A percentile compares a stretch with the other conserved stretches of the same genome.
Evolutionary conservation across 106 monocot genomes (phyloP).

Genomic region (Agapanthus africanus): DNA sequence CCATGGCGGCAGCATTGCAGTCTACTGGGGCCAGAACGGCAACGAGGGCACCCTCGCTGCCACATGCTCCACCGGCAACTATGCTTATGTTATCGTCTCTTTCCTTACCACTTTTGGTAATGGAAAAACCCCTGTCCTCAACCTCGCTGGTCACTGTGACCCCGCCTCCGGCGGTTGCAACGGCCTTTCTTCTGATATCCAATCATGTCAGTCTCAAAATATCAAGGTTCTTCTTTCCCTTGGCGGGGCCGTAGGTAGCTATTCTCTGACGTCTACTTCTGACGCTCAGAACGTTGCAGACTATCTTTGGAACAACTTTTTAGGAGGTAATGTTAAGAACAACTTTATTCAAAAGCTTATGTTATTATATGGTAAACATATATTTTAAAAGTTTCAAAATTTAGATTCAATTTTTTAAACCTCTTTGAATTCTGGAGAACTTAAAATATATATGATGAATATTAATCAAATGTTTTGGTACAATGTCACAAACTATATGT

Average conservation of each 20-base stretch:
- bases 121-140: conserved; percentile 43
- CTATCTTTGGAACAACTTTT: conserved; percentile 55
- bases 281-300: conserved; percentile 38
- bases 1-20: conserved; percentile 46
- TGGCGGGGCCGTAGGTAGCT: conserved; percentile 31
- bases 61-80: conserved; percentile 39
- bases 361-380: too few species aligned
- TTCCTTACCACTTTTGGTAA: conserved; percentile 62
- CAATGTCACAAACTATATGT: neutral
- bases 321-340: conserved; percentile 20
- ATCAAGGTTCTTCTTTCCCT: conserved; percentile 43
- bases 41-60: conserved; percentile 44
- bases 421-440: too few species aligned
- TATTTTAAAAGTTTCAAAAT: too few species aligned
- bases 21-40: conserved; percentile 90
- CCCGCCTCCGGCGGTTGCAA: conserved; percentile 24
- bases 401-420: too few species aligned
- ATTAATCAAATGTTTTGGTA: neutral
- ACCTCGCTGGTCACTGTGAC: conserved; percentile 59
- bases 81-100: conserved; percentile 38
- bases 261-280: conserved; percentile 25
- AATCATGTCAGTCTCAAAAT: conserved; percentile 11
- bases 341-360: too few species aligned
- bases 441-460: neutral
- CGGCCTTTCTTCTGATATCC: conserved; percentile 28